Percentiles rank a stretch among this genome's conserved stretches.
Evolutionary conservation across 2,329 filamentous ascomycete genomes (phyloP).

Genomic region (Pseudonectria foliicola): DNA sequence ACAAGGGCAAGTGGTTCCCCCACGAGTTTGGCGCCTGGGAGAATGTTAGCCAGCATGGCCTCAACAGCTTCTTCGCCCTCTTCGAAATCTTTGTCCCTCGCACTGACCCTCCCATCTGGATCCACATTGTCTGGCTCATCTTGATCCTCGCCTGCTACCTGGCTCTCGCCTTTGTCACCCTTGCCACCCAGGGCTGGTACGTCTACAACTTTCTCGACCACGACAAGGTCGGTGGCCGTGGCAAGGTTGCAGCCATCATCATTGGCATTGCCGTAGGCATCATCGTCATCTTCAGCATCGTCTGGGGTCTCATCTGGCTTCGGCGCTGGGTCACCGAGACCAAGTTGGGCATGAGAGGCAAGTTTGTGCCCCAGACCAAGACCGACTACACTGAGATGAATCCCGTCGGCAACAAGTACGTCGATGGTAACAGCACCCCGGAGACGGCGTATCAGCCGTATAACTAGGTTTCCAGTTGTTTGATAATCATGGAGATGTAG

Average conservation of each 20-base stretch:
- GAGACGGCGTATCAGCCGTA: conserved; percentile 11
- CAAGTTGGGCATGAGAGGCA: conserved; percentile 37
- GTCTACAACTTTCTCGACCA: conserved; percentile 74
- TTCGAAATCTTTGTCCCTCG: conserved; percentile 66
- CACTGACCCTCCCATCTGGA: conserved; percentile 50
- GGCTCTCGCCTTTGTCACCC: conserved; percentile 65
- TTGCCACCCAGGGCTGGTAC: conserved; percentile 64
- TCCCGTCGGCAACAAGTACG: conserved; percentile 14
- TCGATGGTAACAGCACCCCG: conserved; percentile 5
- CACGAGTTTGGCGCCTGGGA: conserved; percentile 49
- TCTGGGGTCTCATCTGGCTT: conserved; percentile 43
- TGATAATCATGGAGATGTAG: no score
- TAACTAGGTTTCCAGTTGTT: not conserved
- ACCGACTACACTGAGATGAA: conserved; percentile 23
- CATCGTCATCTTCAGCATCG: conserved; percentile 45
- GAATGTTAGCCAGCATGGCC: conserved; percentile 65
- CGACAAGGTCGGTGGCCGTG: conserved; percentile 37
- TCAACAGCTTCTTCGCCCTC: conserved; percentile 69
- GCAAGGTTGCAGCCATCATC: conserved; percentile 55
- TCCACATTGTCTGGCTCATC: conserved; percentile 62
- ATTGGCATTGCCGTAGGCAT: conserved; percentile 50
- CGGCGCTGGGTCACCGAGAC: conserved; percentile 43
- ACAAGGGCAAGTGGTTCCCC: conserved; percentile 42
- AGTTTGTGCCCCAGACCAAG: conserved; percentile 27
- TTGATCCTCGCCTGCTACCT: conserved; percentile 68